phyloP scores from a whole-genome alignment of 257 asterid genomes.

The Jacaranda mimosifolia region DNA sequence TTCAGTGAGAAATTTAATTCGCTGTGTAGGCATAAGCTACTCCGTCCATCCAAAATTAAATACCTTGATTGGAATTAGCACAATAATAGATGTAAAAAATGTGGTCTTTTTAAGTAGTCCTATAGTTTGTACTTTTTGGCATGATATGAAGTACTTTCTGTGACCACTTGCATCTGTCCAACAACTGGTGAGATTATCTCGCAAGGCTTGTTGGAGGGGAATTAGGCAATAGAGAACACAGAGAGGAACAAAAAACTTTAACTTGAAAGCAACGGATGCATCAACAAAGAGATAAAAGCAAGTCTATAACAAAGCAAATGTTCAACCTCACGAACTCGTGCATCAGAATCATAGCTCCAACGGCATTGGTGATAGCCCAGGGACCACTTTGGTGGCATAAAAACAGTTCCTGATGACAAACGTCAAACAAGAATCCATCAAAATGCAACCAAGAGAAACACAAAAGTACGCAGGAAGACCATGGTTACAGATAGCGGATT shows the following conservation, averaged over 20 bases:
- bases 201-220: too few species aligned
- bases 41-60: too few species aligned
- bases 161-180: too few species aligned
- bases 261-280: constrained; percentile 7
- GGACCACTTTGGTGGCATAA: constrained; percentile 99
- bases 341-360: constrained; percentile 88
- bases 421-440: constrained; percentile 24
- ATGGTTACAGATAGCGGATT: constrained; percentile 38
- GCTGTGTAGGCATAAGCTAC: too few species aligned
- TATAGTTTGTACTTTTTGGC: too few species aligned
- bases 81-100: too few species aligned
- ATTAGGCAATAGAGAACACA: too few species aligned
- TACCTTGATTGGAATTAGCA: too few species aligned
- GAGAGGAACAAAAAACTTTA: not conserved
- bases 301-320: constrained; percentile 27
- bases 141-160: too few species aligned
- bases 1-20: too few species aligned
- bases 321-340: constrained; percentile 89
- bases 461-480: constrained; percentile 13
- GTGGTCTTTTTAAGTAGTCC: too few species aligned
- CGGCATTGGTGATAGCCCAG: constrained; percentile 99
- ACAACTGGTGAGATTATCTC: too few species aligned
- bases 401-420: constrained; percentile 73
- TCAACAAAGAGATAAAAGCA: constrained; percentile 9
- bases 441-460: constrained; percentile 6